Percentiles rank a stretch among this genome's conserved stretches.
Conservation (phyloP, 2,329 filamentous ascomycete species). For the Aureobasidium sp. region DNA sequence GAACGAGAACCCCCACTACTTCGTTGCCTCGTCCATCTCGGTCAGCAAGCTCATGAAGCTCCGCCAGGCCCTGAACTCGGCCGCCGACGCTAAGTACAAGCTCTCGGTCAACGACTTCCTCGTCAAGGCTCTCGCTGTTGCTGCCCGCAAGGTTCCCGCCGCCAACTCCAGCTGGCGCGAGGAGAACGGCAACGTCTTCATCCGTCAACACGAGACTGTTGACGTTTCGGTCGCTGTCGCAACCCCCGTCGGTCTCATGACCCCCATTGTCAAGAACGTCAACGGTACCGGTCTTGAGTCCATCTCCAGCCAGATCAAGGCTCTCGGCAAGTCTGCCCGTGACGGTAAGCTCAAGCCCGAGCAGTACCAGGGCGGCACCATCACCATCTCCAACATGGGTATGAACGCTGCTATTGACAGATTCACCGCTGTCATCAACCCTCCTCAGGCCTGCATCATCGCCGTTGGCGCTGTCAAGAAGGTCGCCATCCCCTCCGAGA, state of each 20-base stretch:
- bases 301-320: slow-evolving; percentile 87
- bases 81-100: slow-evolving; percentile 90
- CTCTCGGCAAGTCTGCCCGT: slow-evolving; percentile 89
- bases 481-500: slow-evolving; percentile 80
- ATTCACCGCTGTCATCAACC: slow-evolving; percentile 99
- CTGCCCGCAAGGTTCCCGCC: slow-evolving; percentile 85
- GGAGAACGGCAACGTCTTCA: slow-evolving; percentile 65
- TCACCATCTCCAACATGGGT: slow-evolving; percentile 99
- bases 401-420: slow-evolving; percentile 96
- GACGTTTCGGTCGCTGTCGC: slow-evolving; percentile 95
- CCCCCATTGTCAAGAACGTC: slow-evolving; percentile 87
- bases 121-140: slow-evolving; percentile 87
- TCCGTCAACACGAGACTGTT: slow-evolving; percentile 87
- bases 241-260: slow-evolving; percentile 90
- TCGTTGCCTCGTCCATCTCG: slow-evolving; percentile 82
- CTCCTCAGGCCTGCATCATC: slow-evolving; percentile 90
- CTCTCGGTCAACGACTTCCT: slow-evolving; percentile 99
- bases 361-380: slow-evolving; percentile 97
- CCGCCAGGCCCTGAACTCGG: slow-evolving; percentile 82
- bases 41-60: slow-evolving; percentile 95
- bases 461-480: slow-evolving; percentile 93
- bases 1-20: slow-evolving; percentile 96
- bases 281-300: slow-evolving; percentile 76
- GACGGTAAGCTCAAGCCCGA: slow-evolving; percentile 99
- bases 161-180: slow-evolving; percentile 92